A percentile compares a stretch with the other conserved stretches of the same genome.
Evolutionary conservation across 2,329 filamentous ascomycete species (phyloP).

Genomic region (Aspergillus sp.): DNA sequence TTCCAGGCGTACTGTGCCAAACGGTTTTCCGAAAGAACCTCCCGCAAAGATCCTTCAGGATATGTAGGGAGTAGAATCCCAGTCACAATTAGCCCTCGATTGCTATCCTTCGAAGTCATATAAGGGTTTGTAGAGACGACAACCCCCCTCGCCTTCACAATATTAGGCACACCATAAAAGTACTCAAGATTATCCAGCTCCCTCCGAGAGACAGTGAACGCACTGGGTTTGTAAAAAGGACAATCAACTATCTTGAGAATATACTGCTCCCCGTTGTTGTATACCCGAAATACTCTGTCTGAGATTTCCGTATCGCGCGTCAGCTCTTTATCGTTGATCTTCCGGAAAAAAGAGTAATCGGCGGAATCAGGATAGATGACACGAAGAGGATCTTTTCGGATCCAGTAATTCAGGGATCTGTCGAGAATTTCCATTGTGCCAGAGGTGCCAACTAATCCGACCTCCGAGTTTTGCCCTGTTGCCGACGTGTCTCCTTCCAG

Average conservation of each 20-base stretch:
- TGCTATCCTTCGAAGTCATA: constrained; percentile 6
- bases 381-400: constrained; percentile 14
- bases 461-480: not conserved
- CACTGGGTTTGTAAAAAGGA: constrained; percentile 16
- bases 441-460: not conserved
- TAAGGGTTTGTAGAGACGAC: constrained; percentile 19
- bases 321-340: constrained; percentile 11
- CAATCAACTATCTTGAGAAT: constrained; percentile 20
- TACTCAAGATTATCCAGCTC: constrained; percentile 22
- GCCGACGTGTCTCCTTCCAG: constrained; percentile 9
- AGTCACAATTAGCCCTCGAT: constrained; percentile 15
- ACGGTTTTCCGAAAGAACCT: constrained; percentile 11
- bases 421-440: constrained; percentile 1
- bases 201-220: constrained; percentile 17
- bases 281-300: constrained; percentile 16
- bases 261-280: constrained; percentile 7
- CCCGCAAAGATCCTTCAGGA: constrained; percentile 17
- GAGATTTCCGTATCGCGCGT: constrained; percentile 14
- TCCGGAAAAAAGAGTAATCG: constrained; percentile 16
- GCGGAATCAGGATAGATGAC: constrained; percentile 12
- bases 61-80: constrained; percentile 21
- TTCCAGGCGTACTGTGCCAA: constrained; percentile 15
- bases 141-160: constrained; percentile 18
- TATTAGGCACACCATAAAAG: constrained; percentile 16
- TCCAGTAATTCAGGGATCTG: constrained; percentile 5